Evolutionary conservation across 768 basidiomycete species (phyloP), one percentile per base, ranked within the genome.

Genomic region (Solioccasus polychromus): DNA sequence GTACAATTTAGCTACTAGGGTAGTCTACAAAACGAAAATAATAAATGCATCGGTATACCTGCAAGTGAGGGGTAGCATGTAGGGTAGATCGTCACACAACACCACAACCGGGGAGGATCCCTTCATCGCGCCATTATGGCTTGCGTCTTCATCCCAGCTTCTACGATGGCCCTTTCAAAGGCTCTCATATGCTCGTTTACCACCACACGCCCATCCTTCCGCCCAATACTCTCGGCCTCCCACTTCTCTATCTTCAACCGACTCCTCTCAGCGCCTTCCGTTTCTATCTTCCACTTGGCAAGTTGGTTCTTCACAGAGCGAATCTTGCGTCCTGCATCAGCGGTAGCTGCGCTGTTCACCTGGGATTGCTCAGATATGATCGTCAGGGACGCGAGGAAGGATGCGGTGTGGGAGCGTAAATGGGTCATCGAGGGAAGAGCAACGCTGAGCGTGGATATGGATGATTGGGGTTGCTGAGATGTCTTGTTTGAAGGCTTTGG

Each of bases 311-410:
- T 89, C 50, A 92, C 67, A 12, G 87, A 86, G 39, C 91, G 84
- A 32, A 94, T 82, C 67, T 88, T 91, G 30, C 91, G 78, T 36
- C 88, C 89, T 1, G 90, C 85, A 46, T 94, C 91, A 1, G 89
- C 82, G 9, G 88, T 85, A 4, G 84, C 85, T 1, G 87, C 92
- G 9, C 84, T 82, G 57, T 91, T 90, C 39, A 92, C 88, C 61
- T 94, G 91, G 12, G 89, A 86, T 48, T 92, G 88, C 57, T 94
- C 91, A 20, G 86, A 89, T 52, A 92, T 80, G 26, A 82, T 78
- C 3, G 82, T 77, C 35, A 94, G 76, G 10, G 88, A 85, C 19
- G 82, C 69, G 36, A 86, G 81, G 41, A 92, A 78, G 8, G 88
- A 85, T 8, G 81, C 64, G 0, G 91, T 93, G 61, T 82, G 77